phyloP scores from a whole-genome alignment of 441 rosid genomes.

The Capsella rubella region DNA sequence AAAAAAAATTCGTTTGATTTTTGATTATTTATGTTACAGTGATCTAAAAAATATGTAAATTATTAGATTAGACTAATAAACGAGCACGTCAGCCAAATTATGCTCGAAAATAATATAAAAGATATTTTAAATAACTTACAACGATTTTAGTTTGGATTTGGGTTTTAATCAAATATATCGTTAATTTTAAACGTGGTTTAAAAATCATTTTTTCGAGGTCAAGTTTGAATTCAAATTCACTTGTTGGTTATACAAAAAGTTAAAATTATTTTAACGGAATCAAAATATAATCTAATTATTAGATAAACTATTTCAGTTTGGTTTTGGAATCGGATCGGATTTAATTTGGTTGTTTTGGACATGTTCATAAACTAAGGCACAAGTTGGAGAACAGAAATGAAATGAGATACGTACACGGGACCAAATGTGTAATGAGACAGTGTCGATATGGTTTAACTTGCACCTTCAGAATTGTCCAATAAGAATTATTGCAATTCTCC shows the following conservation, averaged over 20 bases:
- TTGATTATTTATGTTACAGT: not conserved
- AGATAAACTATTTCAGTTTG: not conserved
- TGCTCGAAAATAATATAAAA: no score
- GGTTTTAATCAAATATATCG: no score
- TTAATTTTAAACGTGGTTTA: no score
- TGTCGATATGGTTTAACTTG: slow-evolving; percentile 9
- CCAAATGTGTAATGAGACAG: not conserved
- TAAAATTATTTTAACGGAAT: no score
- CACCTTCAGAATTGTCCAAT: slow-evolving; percentile 16
- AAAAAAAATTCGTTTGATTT: not conserved
- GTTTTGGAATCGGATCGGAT: not conserved
- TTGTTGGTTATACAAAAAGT: no score
- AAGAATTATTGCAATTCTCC: slow-evolving; percentile 6
- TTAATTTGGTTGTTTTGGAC: no score
- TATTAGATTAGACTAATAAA: not conserved
- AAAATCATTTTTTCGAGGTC: no score
- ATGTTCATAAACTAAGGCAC: no score
- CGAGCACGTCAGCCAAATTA: not conserved
- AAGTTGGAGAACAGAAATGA: not conserved
- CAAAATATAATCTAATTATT: no score
- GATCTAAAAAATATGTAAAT: not conserved
- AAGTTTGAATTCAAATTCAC: no score
- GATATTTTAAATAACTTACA: no score
- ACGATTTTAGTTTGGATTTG: no score
- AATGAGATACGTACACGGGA: slow-evolving; percentile 32